phyloP scores from a whole-genome alignment of 768 basidiomycete genomes.

The Tulasnella sp. region DNA sequence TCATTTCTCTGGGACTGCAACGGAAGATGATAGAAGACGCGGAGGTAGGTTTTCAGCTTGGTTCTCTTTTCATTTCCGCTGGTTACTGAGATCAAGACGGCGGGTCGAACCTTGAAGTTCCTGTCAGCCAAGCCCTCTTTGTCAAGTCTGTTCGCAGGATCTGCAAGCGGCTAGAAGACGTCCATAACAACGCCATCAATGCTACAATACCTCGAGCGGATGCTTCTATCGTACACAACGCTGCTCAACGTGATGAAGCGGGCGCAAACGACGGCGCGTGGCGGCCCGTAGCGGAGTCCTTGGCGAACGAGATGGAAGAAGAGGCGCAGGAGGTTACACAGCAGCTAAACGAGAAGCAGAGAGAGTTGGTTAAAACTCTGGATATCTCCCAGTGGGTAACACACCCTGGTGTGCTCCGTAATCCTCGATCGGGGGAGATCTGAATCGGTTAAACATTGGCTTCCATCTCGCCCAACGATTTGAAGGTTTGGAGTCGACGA shows the following conservation, averaged over 20 bases:
- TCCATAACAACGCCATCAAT: slow-evolving; percentile 71
- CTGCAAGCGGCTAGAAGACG: slow-evolving; percentile 59
- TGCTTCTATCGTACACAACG: slow-evolving; percentile 21
- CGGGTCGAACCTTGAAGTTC: slow-evolving; percentile 76
- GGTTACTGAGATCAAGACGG: background rate
- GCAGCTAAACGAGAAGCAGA: slow-evolving; percentile 46
- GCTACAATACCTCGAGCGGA: slow-evolving; percentile 34
- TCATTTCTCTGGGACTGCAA: slow-evolving; percentile 84
- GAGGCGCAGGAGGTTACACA: slow-evolving; percentile 63
- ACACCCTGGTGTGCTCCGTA: background rate
- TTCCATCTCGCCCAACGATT: slow-evolving; percentile 2
- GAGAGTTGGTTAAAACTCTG: slow-evolving; percentile 78
- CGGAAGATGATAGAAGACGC: slow-evolving; percentile 83
- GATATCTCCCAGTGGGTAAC: slow-evolving; percentile 76
- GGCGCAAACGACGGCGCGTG: slow-evolving; percentile 25
- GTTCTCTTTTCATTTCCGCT: background rate
- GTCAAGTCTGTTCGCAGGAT: slow-evolving; percentile 85
- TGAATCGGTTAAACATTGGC: background rate
- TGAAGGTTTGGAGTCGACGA: slow-evolving; percentile 53
- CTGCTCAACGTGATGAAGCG: background rate
- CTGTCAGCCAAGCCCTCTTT: slow-evolving; percentile 82
- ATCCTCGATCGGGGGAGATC: background rate
- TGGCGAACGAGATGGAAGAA: slow-evolving; percentile 66
- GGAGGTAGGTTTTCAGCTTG: slow-evolving; percentile 46
- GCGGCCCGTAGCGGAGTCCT: slow-evolving; percentile 40